Percentiles rank a stretch among this genome's conserved stretches.
Conservation (phyloP, 2,329 filamentous ascomycete genomes). For the Chaetomium sp. region DNA sequence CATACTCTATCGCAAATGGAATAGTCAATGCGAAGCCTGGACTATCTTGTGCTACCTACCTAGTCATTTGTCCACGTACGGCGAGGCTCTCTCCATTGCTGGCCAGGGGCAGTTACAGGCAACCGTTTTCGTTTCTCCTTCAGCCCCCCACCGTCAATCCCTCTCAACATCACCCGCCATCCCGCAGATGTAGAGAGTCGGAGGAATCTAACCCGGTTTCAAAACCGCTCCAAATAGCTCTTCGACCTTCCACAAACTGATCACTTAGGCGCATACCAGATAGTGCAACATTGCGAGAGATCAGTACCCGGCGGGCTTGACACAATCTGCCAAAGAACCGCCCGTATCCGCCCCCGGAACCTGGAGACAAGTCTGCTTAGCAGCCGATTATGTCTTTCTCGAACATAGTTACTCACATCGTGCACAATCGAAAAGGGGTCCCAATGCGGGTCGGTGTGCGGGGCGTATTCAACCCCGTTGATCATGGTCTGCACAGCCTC, state of each 20-base stretch:
- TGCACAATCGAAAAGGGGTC: slow-evolving; percentile 5
- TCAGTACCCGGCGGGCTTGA: slow-evolving; percentile 8
- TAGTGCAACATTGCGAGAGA: background rate
- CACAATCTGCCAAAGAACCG: background rate
- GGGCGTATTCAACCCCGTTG: slow-evolving; percentile 8
- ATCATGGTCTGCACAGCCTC: background rate
- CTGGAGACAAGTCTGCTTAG: background rate
- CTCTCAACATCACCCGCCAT: too few relatives aligned
- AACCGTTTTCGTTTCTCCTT: background rate
- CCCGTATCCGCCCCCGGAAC: background rate
- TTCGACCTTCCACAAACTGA: too few relatives aligned
- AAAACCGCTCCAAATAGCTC: background rate
- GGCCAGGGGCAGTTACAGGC: background rate
- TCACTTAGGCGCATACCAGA: too few relatives aligned
- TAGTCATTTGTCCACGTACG: too few relatives aligned
- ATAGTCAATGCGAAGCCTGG: too few relatives aligned
- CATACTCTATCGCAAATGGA: too few relatives aligned
- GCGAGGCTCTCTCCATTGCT: background rate
- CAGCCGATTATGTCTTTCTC: background rate
- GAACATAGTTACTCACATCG: background rate
- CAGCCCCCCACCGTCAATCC: too few relatives aligned
- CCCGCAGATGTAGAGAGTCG: too few relatives aligned
- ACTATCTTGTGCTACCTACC: too few relatives aligned
- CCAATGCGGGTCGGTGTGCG: slow-evolving; percentile 10
- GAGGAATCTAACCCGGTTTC: too few relatives aligned